Percentiles rank a stretch among this genome's conserved stretches.
These are phyloP conservation scores for Phytopythium litorale DNA, from an alignment of 352 stramenopile species.

Conservation along the genomic window DNA sequence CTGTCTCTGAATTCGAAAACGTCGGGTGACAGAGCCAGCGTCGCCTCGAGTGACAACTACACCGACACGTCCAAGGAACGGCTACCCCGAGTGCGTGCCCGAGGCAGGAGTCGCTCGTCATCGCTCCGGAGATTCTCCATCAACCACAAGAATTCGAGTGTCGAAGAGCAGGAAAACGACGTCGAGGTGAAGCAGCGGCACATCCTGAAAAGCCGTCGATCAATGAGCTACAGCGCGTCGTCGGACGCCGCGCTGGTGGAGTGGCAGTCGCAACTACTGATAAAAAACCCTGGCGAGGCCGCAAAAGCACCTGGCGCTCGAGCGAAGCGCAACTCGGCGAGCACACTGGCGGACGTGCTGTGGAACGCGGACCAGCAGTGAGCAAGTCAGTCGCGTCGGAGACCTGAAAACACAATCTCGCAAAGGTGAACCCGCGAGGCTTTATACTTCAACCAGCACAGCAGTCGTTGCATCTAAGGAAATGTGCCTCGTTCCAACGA, in stretches of 20 bases:
- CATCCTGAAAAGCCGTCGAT: background rate
- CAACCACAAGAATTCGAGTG: background rate
- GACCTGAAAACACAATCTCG: no score
- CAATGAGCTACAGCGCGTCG: background rate
- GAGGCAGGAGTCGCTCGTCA: background rate
- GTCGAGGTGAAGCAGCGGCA: background rate
- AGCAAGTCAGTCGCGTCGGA: background rate
- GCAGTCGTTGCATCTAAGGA: no score
- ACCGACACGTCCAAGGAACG: background rate
- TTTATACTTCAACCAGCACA: no score
- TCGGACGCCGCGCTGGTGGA: background rate
- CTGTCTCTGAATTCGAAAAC: background rate
- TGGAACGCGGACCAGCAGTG: conserved; percentile 1
- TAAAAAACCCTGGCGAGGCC: background rate
- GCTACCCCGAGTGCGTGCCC: background rate
- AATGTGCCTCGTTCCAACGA: background rate
- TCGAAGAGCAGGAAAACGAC: background rate
- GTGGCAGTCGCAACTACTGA: background rate
- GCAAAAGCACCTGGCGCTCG: background rate
- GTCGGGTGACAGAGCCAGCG: background rate
- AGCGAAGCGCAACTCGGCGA: background rate
- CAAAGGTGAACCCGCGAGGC: no score
- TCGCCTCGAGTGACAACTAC: conserved; percentile 2
- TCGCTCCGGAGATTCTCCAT: background rate
- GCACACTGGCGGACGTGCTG: conserved; percentile 14